Percentiles rank a stretch among this genome's conserved stretches.
Conservation (phyloP, 148 eudicot species). For the Tetragonia tetragonoides region DNA sequence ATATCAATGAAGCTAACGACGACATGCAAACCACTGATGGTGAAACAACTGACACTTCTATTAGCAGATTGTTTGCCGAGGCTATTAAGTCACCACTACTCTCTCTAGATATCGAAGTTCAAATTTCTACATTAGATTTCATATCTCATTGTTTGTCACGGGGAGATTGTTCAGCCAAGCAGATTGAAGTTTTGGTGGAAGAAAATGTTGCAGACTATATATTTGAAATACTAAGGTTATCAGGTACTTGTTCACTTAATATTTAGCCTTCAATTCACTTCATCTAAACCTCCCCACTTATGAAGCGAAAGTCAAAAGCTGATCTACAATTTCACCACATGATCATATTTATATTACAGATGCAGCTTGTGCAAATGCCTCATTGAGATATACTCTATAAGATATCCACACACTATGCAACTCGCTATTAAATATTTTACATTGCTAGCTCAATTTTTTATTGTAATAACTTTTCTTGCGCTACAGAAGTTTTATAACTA, state of each 20-base stretch:
- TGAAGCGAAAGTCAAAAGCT: not conserved
- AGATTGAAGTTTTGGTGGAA: slow-evolving; percentile 65
- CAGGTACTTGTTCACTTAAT: slow-evolving; percentile 38
- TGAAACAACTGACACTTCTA: slow-evolving; percentile 37
- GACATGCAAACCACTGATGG: slow-evolving; percentile 51
- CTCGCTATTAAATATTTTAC: not conserved
- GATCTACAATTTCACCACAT: not conserved
- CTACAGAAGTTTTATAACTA: slow-evolving; percentile 1
- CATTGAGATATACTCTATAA: not conserved
- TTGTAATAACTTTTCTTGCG: not conserved
- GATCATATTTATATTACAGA: not conserved
- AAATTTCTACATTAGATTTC: slow-evolving; percentile 66
- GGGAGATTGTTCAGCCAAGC: slow-evolving; percentile 50
- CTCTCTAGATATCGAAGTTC: slow-evolving; percentile 79
- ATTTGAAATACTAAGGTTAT: slow-evolving; percentile 81
- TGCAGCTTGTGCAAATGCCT: not conserved
- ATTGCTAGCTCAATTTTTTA: not conserved
- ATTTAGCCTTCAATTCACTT: not conserved
- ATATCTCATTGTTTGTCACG: slow-evolving; percentile 58
- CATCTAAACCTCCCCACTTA: not conserved
- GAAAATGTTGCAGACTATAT: slow-evolving; percentile 83
- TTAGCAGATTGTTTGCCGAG: slow-evolving; percentile 79
- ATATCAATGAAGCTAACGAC: slow-evolving; percentile 55
- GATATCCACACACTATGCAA: not conserved
- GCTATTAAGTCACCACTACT: slow-evolving; percentile 90